Percentiles rank a stretch among this genome's conserved stretches.
Conservation (phyloP, 139 green algal species). For the Closterium sp. region DNA sequence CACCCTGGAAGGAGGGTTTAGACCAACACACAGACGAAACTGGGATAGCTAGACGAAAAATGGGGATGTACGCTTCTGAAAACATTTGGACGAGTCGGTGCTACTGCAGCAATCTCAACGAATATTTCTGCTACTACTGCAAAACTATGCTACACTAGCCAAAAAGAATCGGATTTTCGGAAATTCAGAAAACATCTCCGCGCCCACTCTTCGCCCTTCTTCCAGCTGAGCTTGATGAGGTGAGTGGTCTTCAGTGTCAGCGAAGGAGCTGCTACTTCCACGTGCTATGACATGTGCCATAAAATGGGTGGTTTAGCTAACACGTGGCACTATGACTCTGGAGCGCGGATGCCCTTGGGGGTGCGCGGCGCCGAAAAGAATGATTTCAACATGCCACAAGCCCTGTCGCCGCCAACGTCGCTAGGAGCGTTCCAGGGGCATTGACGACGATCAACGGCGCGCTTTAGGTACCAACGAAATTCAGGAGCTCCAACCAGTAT, state of each 20-base stretch:
- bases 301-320: neutral
- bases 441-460: neutral
- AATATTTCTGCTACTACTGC: no score
- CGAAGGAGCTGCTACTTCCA: neutral
- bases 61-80: no score
- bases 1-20: no score
- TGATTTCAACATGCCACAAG: neutral
- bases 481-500: neutral
- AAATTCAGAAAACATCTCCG: no score
- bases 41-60: no score
- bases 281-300: neutral
- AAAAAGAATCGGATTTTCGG: no score
- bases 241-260: neutral
- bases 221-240: neutral
- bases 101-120: no score
- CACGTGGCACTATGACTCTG: neutral
- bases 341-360: neutral
- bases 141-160: no score
- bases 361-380: neutral
- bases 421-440: no score
- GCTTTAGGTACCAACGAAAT: neutral
- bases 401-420: neutral
- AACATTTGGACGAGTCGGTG: no score
- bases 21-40: no score
- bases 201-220: no score